These are phyloP conservation scores for Cymbopogon flexuosus DNA, from an alignment of 202 grass and related monocot genomes.

Conservation along the genomic window DNA sequence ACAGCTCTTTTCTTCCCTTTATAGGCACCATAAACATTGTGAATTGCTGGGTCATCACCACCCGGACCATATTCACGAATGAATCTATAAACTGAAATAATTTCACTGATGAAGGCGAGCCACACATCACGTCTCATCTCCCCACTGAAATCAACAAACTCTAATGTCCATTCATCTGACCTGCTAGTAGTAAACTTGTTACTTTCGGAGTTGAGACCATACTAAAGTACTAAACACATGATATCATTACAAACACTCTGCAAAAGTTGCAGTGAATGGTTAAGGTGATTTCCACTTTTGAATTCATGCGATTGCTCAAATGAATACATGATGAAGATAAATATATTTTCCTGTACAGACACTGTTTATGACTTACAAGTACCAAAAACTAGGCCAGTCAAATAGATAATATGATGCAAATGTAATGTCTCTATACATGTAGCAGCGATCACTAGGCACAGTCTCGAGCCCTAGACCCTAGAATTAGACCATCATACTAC, in stretches of 20 bases:
- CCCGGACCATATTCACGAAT: constrained; percentile 71
- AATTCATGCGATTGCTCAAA: background rate
- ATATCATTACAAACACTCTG: constrained; percentile 17
- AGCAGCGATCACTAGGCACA: background rate
- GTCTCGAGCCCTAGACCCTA: background rate
- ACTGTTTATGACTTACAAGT: background rate
- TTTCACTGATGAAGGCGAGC: constrained; percentile 80
- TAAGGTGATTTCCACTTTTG: constrained; percentile 15
- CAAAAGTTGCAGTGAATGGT: background rate
- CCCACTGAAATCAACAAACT: constrained; percentile 98
- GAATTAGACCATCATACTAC: constrained; percentile 18
- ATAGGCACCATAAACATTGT: constrained; percentile 76
- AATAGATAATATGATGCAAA: constrained; percentile 10
- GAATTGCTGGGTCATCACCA: constrained; percentile 70
- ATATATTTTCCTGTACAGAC: constrained; percentile 5
- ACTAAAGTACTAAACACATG: background rate
- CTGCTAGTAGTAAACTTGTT: constrained; percentile 48
- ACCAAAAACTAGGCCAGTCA: background rate
- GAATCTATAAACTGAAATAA: constrained; percentile 83
- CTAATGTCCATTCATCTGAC: constrained; percentile 76
- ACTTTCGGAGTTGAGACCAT: constrained; percentile 12
- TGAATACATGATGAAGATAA: constrained; percentile 13
- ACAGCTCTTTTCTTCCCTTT: constrained; percentile 76
- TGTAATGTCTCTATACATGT: constrained; percentile 4
- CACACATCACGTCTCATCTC: constrained; percentile 91